Conservation (phyloP, 768 basidiomycete species). For the Cyathus striatus region DNA sequence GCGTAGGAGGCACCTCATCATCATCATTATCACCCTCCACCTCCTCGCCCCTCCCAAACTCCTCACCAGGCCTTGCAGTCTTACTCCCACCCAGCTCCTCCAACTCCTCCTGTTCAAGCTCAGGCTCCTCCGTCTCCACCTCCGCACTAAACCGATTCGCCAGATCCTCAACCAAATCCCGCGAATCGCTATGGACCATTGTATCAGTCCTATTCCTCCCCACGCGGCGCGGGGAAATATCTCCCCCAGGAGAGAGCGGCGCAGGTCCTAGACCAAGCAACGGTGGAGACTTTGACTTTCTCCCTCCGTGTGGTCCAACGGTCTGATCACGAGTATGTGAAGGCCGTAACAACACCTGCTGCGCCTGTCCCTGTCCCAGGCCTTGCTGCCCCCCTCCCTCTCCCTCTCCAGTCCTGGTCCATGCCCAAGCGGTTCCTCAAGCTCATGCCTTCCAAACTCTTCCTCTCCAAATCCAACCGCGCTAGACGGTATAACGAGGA, state of each 20-base stretch:
- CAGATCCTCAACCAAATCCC: slow-evolving; percentile 28
- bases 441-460: slow-evolving; percentile 20
- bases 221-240: slow-evolving; percentile 37
- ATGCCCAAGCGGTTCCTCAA: slow-evolving; percentile 34
- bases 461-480: slow-evolving; percentile 7
- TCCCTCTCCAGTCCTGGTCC: slow-evolving; percentile 6
- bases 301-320: slow-evolving; percentile 1
- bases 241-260: slow-evolving; percentile 7
- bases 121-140: slow-evolving; percentile 4
- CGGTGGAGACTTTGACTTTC: slow-evolving; percentile 16
- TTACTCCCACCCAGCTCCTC: slow-evolving; percentile 6
- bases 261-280: slow-evolving; percentile 9
- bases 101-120: slow-evolving; percentile 8
- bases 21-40: too few species aligned
- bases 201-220: slow-evolving; percentile 67
- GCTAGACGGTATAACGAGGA: slow-evolving; percentile 67
- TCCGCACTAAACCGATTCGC: slow-evolving; percentile 12
- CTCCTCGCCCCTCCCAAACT: neutral
- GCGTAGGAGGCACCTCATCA: too few species aligned
- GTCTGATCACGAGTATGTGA: too few species aligned
- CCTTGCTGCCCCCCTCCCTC: slow-evolving; percentile 5
- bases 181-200: slow-evolving; percentile 57
- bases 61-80: neutral
- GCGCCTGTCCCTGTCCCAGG: too few species aligned
- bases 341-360: too few species aligned